Percentiles rank a stretch among this genome's conserved stretches.
Evolutionary conservation across 345 rosid genomes (phyloP).

Genomic region (Salix purpurea): DNA sequence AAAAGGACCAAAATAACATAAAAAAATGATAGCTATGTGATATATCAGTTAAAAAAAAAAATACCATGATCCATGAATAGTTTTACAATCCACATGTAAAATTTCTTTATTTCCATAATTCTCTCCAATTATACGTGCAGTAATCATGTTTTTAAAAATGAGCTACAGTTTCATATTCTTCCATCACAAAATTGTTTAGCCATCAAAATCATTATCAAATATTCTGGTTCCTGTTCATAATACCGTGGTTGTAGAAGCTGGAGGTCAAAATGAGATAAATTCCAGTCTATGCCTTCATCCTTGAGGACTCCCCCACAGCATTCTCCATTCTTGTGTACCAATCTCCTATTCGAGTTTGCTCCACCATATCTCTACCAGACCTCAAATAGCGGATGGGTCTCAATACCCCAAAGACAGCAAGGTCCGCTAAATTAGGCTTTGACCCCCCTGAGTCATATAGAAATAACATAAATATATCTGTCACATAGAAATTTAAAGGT

Average conservation of each 20-base stretch:
- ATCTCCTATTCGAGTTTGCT: slow-evolving; percentile 74
- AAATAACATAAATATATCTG: neutral
- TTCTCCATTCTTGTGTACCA: slow-evolving; percentile 76
- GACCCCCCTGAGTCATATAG: slow-evolving; percentile 51
- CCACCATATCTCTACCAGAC: slow-evolving; percentile 89
- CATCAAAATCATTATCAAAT: neutral
- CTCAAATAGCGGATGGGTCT: slow-evolving; percentile 79
- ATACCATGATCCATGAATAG: neutral
- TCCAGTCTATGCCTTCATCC: slow-evolving; percentile 29
- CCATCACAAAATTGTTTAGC: neutral
- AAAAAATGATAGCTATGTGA: neutral
- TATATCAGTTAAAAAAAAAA: neutral
- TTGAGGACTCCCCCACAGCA: slow-evolving; percentile 59
- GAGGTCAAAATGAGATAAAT: neutral
- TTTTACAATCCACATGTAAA: neutral
- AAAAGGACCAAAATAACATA: neutral
- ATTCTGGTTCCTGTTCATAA: neutral
- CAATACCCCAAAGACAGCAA: slow-evolving; percentile 84
- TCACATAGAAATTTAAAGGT: neutral
- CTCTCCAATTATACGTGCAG: neutral
- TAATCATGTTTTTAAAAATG: neutral
- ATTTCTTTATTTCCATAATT: neutral
- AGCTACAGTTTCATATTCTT: neutral
- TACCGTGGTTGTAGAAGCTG: neutral
- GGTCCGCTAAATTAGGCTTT: slow-evolving; percentile 88